A percentile compares a stretch with the other conserved stretches of the same genome.
Evolutionary conservation across 768 basidiomycete species (phyloP).

Genomic region (Russula lepida): DNA sequence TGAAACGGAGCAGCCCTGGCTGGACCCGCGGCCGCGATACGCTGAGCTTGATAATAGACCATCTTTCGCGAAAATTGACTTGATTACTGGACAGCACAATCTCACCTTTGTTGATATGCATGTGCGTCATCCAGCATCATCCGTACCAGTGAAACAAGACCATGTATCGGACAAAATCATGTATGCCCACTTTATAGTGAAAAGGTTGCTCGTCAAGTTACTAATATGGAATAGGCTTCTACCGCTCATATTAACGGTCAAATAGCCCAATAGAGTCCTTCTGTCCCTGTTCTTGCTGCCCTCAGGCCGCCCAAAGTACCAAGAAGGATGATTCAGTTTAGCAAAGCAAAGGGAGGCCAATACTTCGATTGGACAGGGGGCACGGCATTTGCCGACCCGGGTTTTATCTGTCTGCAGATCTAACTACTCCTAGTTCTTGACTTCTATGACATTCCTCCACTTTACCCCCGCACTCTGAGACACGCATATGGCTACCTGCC

Average conservation of each 20-base stretch:
- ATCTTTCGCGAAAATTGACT: constrained; percentile 57
- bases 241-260: not conserved
- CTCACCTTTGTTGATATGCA: constrained; percentile 18
- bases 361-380: no score
- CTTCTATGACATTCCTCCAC: constrained; percentile 46
- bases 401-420: no score
- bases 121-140: not conserved
- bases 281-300: not conserved
- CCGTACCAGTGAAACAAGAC: constrained; percentile 13
- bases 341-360: no score
- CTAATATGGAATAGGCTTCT: not conserved
- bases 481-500: constrained; percentile 46
- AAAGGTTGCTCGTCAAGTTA: not conserved
- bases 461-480: constrained; percentile 39
- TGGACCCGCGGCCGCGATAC: not conserved
- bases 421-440: constrained; percentile 15
- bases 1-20: no score
- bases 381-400: no score
- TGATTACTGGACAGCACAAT: constrained; percentile 35
- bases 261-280: constrained; percentile 10
- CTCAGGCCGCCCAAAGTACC: not conserved
- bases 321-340: not conserved
- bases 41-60: constrained; percentile 38
- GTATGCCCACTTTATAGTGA: not conserved
- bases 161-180: constrained; percentile 2